Evolutionary conservation across 1,284 basidiomycete genomes (phyloP).

Genomic region (Apiotrichum laibachii): DNA sequence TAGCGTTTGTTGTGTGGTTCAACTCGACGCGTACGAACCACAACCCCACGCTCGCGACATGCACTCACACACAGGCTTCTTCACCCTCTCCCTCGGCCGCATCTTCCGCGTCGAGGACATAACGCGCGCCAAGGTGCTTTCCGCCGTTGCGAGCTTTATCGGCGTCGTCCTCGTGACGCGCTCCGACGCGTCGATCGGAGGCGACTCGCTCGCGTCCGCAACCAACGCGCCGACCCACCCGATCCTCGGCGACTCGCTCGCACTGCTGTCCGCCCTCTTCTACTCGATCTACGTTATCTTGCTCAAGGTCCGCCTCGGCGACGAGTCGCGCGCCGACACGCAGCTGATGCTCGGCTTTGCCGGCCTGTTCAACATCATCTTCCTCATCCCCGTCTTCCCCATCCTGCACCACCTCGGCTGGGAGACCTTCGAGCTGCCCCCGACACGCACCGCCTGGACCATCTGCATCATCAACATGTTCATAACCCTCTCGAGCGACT

Average conservation of each 20-base stretch:
- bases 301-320: slow-evolving; percentile 79
- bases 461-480: slow-evolving; percentile 80
- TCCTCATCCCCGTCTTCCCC: slow-evolving; percentile 77
- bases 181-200: slow-evolving; percentile 61
- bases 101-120: slow-evolving; percentile 78
- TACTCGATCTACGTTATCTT: slow-evolving; percentile 91
- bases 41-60: too few relatives aligned
- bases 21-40: too few relatives aligned
- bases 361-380: slow-evolving; percentile 80
- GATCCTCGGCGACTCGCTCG: slow-evolving; percentile 72
- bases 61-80: slow-evolving; percentile 66
- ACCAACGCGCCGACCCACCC: slow-evolving; percentile 33
- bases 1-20: slow-evolving; percentile 9
- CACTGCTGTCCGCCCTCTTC: slow-evolving; percentile 75
- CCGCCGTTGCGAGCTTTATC: slow-evolving; percentile 76
- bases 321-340: slow-evolving; percentile 85
- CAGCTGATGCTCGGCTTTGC: slow-evolving; percentile 92
- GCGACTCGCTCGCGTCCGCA: slow-evolving; percentile 19
- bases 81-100: slow-evolving; percentile 84
- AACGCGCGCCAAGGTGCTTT: slow-evolving; percentile 70
- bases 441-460: slow-evolving; percentile 59
- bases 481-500: slow-evolving; percentile 81
- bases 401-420: slow-evolving; percentile 72
- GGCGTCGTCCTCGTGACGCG: slow-evolving; percentile 83
- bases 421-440: slow-evolving; percentile 75